These are phyloP conservation scores for Kwoniella sp. DNA, from an alignment of 768 basidiomycete genomes.

Conservation along the genomic window DNA sequence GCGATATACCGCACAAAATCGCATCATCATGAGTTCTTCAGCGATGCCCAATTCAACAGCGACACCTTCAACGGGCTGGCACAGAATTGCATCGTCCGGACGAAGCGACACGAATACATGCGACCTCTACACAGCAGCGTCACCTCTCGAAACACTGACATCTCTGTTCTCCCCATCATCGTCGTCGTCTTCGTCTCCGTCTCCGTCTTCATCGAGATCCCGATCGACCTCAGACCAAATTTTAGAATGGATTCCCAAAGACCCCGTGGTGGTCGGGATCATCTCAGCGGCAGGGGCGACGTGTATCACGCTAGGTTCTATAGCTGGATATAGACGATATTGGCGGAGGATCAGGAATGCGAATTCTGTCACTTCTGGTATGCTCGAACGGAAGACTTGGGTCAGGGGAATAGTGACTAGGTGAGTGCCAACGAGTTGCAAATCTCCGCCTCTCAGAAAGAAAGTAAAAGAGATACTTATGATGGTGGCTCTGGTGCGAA, in stretches of 20 bases:
- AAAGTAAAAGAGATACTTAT: not conserved
- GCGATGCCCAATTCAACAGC: not conserved
- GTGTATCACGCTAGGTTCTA: conserved; percentile 36
- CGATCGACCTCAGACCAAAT: conserved; percentile 5
- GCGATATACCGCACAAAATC: not conserved
- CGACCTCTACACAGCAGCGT: not conserved
- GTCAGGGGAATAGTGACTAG: conserved; percentile 79
- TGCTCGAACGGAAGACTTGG: conserved; percentile 66
- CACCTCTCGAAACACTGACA: conserved; percentile 24
- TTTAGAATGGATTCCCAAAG: conserved; percentile 30
- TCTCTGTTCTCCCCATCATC: conserved; percentile 25
- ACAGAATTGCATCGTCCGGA: no score
- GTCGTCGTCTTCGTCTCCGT: conserved; percentile 18
- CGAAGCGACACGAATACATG: no score
- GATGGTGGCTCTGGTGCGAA: not conserved
- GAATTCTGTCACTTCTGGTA: conserved; percentile 71
- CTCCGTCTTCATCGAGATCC: conserved; percentile 2
- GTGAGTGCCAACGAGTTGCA: no score
- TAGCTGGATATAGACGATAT: conserved; percentile 43
- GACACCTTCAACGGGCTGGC: no score
- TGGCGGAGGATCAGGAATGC: conserved; percentile 63
- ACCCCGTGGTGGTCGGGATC: conserved; percentile 39
- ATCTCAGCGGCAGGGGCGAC: conserved; percentile 55
- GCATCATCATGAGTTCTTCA: not conserved
- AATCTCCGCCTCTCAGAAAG: no score